A percentile compares a stretch with the other conserved stretches of the same genome.
These are phyloP conservation scores for Epichloe aotearoae DNA, from an alignment of 2,329 filamentous ascomycete genomes.

Conservation along the genomic window DNA sequence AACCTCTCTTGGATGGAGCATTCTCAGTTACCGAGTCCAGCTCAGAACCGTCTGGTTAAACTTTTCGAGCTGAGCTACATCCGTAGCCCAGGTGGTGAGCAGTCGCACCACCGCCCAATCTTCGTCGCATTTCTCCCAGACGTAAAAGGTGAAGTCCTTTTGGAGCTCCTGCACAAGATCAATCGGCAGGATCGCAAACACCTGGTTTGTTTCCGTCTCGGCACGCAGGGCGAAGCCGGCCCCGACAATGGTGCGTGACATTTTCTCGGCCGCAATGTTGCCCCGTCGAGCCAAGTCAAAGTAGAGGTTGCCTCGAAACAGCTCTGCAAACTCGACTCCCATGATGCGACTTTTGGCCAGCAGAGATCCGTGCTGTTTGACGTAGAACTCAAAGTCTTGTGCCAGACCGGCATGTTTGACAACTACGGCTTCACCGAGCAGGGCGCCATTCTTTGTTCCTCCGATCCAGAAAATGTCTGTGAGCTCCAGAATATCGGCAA, in stretches of 20 bases:
- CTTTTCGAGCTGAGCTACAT: constrained; percentile 25
- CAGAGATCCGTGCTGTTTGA: constrained; percentile 38
- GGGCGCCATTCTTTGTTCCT: constrained; percentile 36
- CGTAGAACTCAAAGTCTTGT: constrained; percentile 34
- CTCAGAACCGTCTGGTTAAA: constrained; percentile 18
- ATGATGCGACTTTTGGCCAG: constrained; percentile 36
- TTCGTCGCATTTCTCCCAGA: constrained; percentile 31
- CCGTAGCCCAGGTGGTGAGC: constrained; percentile 38
- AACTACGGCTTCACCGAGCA: constrained; percentile 37
- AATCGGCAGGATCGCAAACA: constrained; percentile 31
- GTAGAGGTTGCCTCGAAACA: constrained; percentile 32
- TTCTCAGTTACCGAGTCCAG: constrained; percentile 6
- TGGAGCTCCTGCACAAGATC: constrained; percentile 25
- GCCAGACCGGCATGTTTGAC: constrained; percentile 29
- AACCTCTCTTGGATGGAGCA: too few relatives aligned
- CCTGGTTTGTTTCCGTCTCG: constrained; percentile 37
- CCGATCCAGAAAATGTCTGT: constrained; percentile 43
- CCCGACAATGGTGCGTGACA: constrained; percentile 28
- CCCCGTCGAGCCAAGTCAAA: constrained; percentile 31
- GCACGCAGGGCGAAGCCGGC: constrained; percentile 29
- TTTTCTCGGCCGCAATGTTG: constrained; percentile 28
- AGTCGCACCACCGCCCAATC: constrained; percentile 28
- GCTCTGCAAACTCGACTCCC: constrained; percentile 35
- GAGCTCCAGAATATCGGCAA: constrained; percentile 30
- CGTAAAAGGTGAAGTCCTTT: constrained; percentile 31